Evolutionary conservation across 2,329 filamentous ascomycete species (phyloP).

Genomic region (Cordyceps cateniannulata): DNA sequence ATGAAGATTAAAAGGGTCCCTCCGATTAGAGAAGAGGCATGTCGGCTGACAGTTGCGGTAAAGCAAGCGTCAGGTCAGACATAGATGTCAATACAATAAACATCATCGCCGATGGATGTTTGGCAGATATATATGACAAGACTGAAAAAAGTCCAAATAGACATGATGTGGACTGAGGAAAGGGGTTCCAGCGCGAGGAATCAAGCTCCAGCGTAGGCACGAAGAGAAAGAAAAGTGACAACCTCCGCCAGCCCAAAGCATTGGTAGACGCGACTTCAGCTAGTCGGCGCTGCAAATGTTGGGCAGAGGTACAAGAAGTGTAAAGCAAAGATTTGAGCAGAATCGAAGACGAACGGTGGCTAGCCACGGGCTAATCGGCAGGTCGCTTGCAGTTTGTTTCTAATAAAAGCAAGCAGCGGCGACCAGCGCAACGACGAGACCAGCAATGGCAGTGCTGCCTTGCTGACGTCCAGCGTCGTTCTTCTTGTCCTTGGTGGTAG

Average conservation of each 20-base stretch:
- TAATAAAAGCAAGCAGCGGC: conserved; percentile 45
- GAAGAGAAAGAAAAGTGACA: not conserved
- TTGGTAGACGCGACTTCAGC: not conserved
- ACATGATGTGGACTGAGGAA: conserved; percentile 1
- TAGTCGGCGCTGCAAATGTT: not conserved
- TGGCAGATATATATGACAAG: conserved; percentile 20
- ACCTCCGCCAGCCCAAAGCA: conserved; percentile 3
- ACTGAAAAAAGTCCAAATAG: not conserved
- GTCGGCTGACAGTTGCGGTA: not conserved
- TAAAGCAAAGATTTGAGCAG: conserved; percentile 16
- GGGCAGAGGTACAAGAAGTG: conserved; percentile 12
- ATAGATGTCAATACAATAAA: conserved; percentile 23
- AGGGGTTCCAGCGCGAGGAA: not conserved
- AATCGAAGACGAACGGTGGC: conserved; percentile 1
- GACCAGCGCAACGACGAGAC: conserved; percentile 49
- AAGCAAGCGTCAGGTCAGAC: not conserved
- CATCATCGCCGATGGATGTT: conserved; percentile 27
- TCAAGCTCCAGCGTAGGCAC: not conserved
- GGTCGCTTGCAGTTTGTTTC: conserved; percentile 12
- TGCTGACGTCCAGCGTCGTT: conserved; percentile 42
- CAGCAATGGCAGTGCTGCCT: conserved; percentile 44
- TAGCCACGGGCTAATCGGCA: not conserved
- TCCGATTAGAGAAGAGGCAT: not conserved
- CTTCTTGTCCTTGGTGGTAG: conserved; percentile 31
- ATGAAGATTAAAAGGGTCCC: not conserved